Conservation (phyloP, 2,329 filamentous ascomycete genomes). For the Aspergillus viridinutans region DNA sequence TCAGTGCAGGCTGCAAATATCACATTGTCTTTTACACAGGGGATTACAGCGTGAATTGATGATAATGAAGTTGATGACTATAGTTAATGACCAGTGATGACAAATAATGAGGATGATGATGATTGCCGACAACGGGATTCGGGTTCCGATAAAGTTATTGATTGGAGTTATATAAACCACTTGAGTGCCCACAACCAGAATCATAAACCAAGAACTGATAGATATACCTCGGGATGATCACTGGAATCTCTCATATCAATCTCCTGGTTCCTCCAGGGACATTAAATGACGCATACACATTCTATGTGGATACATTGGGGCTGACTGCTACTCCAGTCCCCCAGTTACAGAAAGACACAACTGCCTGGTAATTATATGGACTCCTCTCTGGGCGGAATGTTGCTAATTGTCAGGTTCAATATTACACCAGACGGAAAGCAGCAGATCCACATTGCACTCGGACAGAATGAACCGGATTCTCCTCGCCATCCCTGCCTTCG, state of each 20-base stretch:
- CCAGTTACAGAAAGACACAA: conserved; percentile 44
- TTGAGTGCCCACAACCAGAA: neutral
- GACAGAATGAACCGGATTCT: conserved; percentile 40
- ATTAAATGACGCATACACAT: conserved; percentile 48
- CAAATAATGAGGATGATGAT: neutral
- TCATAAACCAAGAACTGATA: neutral
- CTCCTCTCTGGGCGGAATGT: neutral
- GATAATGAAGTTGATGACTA: neutral
- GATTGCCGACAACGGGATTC: neutral
- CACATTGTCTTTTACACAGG: neutral
- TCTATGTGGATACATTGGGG: conserved; percentile 56
- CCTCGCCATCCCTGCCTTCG: conserved; percentile 58
- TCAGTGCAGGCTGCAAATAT: neutral
- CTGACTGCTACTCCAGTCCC: conserved; percentile 53
- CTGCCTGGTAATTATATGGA: conserved; percentile 49
- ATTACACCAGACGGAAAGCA: conserved; percentile 50
- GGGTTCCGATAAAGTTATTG: neutral
- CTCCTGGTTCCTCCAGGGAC: conserved; percentile 54
- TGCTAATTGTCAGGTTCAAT: conserved; percentile 45
- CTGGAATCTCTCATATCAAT: conserved; percentile 56
- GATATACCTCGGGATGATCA: conserved; percentile 42
- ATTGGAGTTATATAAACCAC: neutral
- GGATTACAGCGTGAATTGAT: neutral
- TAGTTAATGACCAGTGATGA: neutral
- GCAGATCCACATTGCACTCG: conserved; percentile 53